Conservation (phyloP, 164 flowering plant genomes). For the Aristolochia fimbriata region DNA sequence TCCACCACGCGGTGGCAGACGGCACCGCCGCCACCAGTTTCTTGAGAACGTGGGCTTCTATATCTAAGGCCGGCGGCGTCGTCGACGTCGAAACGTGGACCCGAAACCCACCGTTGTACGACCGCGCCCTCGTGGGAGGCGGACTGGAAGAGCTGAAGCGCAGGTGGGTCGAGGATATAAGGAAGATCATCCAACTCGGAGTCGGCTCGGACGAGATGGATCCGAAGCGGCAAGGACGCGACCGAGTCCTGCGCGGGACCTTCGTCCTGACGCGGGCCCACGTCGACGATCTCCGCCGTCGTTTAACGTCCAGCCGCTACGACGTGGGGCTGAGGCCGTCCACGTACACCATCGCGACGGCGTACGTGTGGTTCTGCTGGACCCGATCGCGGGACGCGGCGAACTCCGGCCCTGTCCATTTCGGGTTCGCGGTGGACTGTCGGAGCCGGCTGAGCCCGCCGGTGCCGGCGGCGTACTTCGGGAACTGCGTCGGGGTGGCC, state of each 20-base stretch:
- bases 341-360: constrained; percentile 20
- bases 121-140: constrained; percentile 1
- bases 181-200: no score
- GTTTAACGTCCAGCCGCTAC: not conserved
- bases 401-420: not conserved
- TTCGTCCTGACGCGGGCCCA: constrained; percentile 1
- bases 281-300: constrained; percentile 3
- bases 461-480: constrained; percentile 36
- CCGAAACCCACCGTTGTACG: not conserved
- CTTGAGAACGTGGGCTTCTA: constrained; percentile 15
- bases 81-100: not conserved
- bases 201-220: not conserved
- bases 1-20: constrained; percentile 8
- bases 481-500: constrained; percentile 27
- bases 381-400: constrained; percentile 11
- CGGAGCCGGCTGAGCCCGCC: constrained; percentile 17
- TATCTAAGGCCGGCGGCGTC: constrained; percentile 4
- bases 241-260: not conserved
- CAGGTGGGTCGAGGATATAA: not conserved
- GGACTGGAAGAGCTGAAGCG: not conserved
- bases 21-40: constrained; percentile 3
- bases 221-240: not conserved
- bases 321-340: constrained; percentile 7
- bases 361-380: constrained; percentile 30
- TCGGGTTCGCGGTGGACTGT: constrained; percentile 24